Conservation (phyloP, 768 basidiomycete genomes). For the Coprinopsis sp. region DNA sequence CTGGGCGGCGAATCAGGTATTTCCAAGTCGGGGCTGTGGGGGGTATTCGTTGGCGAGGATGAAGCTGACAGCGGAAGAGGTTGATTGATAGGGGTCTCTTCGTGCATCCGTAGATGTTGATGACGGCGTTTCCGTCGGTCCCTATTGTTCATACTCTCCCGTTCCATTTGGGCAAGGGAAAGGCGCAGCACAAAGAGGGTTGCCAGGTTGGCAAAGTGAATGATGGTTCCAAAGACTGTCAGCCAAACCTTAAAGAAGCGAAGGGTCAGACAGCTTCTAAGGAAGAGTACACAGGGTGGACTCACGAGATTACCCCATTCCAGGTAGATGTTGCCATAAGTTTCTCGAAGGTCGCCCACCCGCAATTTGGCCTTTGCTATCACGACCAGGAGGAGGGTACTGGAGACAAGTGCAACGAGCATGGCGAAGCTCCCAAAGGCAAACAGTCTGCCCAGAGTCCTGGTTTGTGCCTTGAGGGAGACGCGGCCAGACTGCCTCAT, state of each 20-base stretch:
- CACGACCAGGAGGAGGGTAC: constrained; percentile 11
- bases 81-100: no score
- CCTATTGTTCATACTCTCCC: no score
- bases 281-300: neutral
- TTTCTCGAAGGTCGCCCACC: constrained; percentile 3
- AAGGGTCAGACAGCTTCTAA: neutral
- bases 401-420: constrained; percentile 10
- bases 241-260: neutral
- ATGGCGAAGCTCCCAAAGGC: constrained; percentile 7
- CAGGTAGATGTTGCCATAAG: constrained; percentile 7
- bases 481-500: neutral
- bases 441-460: constrained; percentile 4
- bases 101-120: no score
- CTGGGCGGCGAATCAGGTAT: no score
- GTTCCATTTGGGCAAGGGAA: no score
- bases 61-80: no score
- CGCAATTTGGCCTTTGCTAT: constrained; percentile 11
- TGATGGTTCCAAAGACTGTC: neutral
- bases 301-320: constrained; percentile 15
- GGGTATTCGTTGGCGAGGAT: no score
- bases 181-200: no score
- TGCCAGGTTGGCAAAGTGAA: no score
- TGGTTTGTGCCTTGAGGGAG: constrained; percentile 1
- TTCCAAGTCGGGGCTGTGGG: no score
- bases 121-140: no score